Evolutionary conservation across 1,284 basidiomycete genomes (phyloP), one percentile per base, ranked within the genome.

Genomic region (Ceratobasidium sp.): DNA sequence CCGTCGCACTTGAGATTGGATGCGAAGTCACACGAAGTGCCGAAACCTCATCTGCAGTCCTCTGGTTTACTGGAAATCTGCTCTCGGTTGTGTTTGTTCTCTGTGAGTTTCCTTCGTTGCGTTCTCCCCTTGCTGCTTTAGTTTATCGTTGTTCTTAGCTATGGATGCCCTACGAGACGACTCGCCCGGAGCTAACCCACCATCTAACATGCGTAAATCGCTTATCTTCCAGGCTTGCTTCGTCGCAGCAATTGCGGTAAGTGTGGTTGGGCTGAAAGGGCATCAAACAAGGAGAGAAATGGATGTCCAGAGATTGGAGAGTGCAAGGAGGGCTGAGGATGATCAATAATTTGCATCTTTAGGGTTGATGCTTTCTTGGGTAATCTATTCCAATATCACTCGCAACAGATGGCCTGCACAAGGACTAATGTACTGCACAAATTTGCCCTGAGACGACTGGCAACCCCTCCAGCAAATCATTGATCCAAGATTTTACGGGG

Each of bases 1-100:
- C 92, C 1, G 85, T 94, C 31, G 88, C 84, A 0, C 83, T 94
- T 74, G 92, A 94, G 79, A 86, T 94, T 29, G 89, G 85, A 11
- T 90, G 88, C 54, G 92, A 94, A 80, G 80, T 94, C 37, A 92
- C 92, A 14, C 85, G 90, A 74, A 93, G 92, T 78, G 87, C 92
- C 1, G 91, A 92, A 76, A 89, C 86, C 0, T 92, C 90, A 76
- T 87, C 92, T 0, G 90, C 92, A 0, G 79, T 92, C 31, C 79
- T 94, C 27, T 94, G 92, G 92, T 88, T 88, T 80, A 91, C 90
- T 51, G 89, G 88, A 24, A 94, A 93, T 78, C 75, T 90, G 0
- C 84, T 89, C 71, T 83, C 85, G 16, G 83, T 92, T 43, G 81
- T 90, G n/a, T 90, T 91, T 78, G 85, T 92, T 19, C 82, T 92